Conservation (phyloP, 495 filamentous ascomycete species). For the Penicillium simplicissimum region DNA sequence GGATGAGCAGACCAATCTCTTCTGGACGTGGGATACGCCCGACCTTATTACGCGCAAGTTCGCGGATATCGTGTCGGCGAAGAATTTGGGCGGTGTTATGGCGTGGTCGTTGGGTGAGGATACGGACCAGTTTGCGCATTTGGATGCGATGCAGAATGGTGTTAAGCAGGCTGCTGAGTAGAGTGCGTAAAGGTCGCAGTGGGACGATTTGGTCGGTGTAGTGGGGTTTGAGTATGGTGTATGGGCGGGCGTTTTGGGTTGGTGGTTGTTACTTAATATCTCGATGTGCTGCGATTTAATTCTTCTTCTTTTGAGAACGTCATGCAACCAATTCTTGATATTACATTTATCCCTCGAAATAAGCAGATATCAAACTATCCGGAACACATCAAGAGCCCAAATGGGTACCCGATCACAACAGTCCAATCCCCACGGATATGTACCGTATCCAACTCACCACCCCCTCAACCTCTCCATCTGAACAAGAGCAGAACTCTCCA, state of each 20-base stretch:
- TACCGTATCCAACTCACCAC: too few relatives aligned
- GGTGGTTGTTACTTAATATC: too few relatives aligned
- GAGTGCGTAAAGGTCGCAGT: too few relatives aligned
- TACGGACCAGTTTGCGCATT: slow-evolving; percentile 57
- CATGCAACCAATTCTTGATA: neutral
- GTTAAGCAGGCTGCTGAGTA: slow-evolving; percentile 16
- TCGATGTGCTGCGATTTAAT: too few relatives aligned
- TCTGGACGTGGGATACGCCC: slow-evolving; percentile 77
- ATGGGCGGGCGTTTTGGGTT: neutral
- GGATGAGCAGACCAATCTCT: slow-evolving; percentile 58
- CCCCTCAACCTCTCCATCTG: too few relatives aligned
- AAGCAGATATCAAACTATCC: too few relatives aligned
- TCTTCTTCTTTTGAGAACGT: neutral
- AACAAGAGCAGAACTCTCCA: too few relatives aligned
- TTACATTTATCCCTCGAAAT: too few relatives aligned
- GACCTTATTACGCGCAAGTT: slow-evolving; percentile 64
- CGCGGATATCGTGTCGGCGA: slow-evolving; percentile 55
- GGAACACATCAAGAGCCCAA: neutral
- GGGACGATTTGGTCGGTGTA: too few relatives aligned
- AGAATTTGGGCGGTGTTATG: slow-evolving; percentile 67
- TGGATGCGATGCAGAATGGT: slow-evolving; percentile 57
- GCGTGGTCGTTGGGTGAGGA: slow-evolving; percentile 77
- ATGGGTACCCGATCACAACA: too few relatives aligned
- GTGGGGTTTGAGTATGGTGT: too few relatives aligned
- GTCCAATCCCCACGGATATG: too few relatives aligned